These are phyloP conservation scores for Triangularia verruculosa DNA, from an alignment of 2,329 filamentous ascomycete genomes.

Conservation along the genomic window DNA sequence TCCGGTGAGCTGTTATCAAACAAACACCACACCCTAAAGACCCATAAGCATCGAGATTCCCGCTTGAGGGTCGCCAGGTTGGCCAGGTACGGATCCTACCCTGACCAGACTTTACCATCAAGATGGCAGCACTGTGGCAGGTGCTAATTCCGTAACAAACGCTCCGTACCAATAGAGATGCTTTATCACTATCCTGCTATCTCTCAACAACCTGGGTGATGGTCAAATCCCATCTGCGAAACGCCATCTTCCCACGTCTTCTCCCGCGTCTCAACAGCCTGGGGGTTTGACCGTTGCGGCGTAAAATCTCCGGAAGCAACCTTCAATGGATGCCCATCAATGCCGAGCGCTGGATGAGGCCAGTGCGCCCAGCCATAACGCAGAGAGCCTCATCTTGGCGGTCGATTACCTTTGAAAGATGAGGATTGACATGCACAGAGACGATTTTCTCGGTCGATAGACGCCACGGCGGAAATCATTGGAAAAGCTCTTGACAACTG, in stretches of 20 bases:
- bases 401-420: background rate
- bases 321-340: background rate
- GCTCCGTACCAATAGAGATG: conserved; percentile 2
- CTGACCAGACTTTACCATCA: background rate
- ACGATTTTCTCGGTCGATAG: background rate
- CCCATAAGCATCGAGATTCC: background rate
- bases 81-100: background rate
- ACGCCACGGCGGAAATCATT: background rate
- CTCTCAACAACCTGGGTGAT: background rate
- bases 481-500: background rate
- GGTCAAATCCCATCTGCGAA: conserved; percentile 26
- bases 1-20: background rate
- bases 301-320: conserved; percentile 15
- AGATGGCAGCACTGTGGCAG: background rate
- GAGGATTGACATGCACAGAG: background rate
- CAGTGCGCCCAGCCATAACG: conserved; percentile 4
- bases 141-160: conserved; percentile 7
- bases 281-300: conserved; percentile 27
- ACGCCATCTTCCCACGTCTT: conserved; percentile 9
- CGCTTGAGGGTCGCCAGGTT: background rate
- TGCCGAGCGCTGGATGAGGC: conserved; percentile 9
- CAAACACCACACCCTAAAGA: background rate
- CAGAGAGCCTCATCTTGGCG: conserved; percentile 8
- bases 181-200: background rate
- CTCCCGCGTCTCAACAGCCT: background rate